phyloP scores from a whole-genome alignment of 306 rosid genomes.

The Cucumis melo region DNA sequence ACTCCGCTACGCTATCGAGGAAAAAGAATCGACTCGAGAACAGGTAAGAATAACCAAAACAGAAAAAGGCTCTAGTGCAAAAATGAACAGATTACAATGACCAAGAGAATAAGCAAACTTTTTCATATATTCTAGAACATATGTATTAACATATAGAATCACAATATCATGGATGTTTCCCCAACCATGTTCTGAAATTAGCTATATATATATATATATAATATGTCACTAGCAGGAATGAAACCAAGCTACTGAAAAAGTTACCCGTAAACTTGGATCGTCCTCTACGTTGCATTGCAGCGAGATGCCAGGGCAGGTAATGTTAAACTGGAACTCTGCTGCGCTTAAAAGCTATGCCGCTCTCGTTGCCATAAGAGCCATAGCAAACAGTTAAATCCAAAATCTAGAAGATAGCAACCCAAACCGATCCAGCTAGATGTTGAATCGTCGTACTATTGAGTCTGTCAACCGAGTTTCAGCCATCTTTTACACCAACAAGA shows the following conservation, averaged over 20 bases:
- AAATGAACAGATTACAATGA: conserved; percentile 12
- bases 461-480: conserved; percentile 12
- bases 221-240: conserved; percentile 6
- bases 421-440: conserved; percentile 43
- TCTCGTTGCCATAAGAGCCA: conserved; percentile 29
- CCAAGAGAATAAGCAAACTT: conserved; percentile 25
- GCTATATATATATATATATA: conserved; percentile 25
- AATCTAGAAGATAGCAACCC: conserved; percentile 8
- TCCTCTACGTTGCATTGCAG: conserved; percentile 34
- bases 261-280: conserved; percentile 26
- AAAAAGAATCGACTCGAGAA: conserved; percentile 8
- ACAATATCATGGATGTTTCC: conserved; percentile 40
- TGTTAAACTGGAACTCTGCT: conserved; percentile 7
- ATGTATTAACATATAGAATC: conserved; percentile 42
- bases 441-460: conserved; percentile 22
- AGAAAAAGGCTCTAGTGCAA: neutral
- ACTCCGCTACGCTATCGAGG: conserved; percentile 10
- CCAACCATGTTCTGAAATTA: conserved; percentile 50
- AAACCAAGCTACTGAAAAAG: conserved; percentile 39
- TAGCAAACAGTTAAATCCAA: conserved; percentile 6
- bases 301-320: conserved; percentile 1
- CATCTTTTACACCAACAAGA: conserved; percentile 13
- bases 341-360: conserved; percentile 19
- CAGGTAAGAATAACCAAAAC: neutral
- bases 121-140: conserved; percentile 31